A percentile compares a stretch with the other conserved stretches of the same genome.
These are phyloP conservation scores for Debaryomycetaceae sp. DNA, from an alignment of 1,139 yeast genomes.

Conservation along the genomic window DNA sequence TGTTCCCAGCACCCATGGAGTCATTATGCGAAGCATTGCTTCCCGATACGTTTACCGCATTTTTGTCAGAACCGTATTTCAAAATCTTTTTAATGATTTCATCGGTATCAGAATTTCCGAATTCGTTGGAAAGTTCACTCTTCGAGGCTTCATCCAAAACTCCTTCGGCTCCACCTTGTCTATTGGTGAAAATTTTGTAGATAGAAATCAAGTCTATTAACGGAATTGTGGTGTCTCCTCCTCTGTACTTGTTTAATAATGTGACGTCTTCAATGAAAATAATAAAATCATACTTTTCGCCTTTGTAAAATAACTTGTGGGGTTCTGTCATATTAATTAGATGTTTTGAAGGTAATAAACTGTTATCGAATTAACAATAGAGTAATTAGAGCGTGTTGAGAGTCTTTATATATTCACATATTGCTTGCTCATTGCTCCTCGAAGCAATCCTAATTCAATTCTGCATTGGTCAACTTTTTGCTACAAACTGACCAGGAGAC, in stretches of 20 bases:
- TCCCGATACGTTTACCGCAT: constrained; percentile 17
- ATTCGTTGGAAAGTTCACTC: constrained; percentile 59
- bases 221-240: constrained; percentile 54
- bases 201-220: constrained; percentile 62
- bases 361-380: background rate
- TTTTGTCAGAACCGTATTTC: constrained; percentile 51
- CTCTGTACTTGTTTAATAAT: constrained; percentile 45
- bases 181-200: constrained; percentile 60
- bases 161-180: constrained; percentile 70
- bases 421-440: background rate
- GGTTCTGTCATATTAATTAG: constrained; percentile 22
- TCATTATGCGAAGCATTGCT: constrained; percentile 31
- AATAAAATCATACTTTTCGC: constrained; percentile 58
- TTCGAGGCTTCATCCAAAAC: constrained; percentile 71
- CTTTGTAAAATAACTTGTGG: constrained; percentile 62
- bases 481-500: too few species aligned
- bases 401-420: background rate
- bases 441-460: too few species aligned
- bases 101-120: constrained; percentile 51
- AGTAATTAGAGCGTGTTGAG: background rate
- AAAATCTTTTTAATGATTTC: constrained; percentile 54
- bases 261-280: constrained; percentile 59
- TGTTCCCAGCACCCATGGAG: constrained; percentile 32
- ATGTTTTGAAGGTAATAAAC: background rate
- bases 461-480: too few species aligned